These are phyloP conservation scores for Botrytis cinerea DNA, from an alignment of 2,329 filamentous ascomycete genomes.

Conservation along the genomic window DNA sequence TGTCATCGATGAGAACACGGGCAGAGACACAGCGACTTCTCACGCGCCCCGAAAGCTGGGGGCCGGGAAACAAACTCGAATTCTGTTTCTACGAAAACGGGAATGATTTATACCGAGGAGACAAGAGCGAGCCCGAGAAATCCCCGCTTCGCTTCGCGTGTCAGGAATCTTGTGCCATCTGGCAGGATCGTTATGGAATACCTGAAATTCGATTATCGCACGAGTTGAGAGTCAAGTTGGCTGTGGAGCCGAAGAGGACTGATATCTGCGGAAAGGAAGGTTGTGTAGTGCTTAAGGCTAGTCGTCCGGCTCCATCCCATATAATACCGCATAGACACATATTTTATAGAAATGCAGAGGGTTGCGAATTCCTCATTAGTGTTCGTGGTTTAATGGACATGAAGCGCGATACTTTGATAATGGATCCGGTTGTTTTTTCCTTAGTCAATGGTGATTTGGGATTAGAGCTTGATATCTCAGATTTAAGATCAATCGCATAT, in stretches of 20 bases:
- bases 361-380: not conserved
- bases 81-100: not conserved
- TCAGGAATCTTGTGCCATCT: not conserved
- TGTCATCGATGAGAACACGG: not conserved
- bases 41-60: not conserved
- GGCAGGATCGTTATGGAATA: not conserved
- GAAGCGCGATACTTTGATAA: not conserved
- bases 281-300: not conserved
- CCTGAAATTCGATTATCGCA: not conserved
- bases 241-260: rapidly evolving
- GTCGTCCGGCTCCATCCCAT: rapidly evolving
- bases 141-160: not conserved
- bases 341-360: not conserved
- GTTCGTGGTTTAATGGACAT: not conserved
- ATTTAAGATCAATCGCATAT: not conserved
- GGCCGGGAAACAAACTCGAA: rapidly evolving
- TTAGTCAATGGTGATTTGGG: not conserved
- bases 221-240: not conserved
- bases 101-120: not conserved
- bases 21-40: not conserved
- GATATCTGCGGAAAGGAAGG: not conserved
- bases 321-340: not conserved
- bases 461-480: not conserved
- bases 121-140: not conserved
- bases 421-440: not conserved